Evolutionary conservation across 1,139 yeast genomes (phyloP).

Genomic region (Scheffersomyces insectosa): DNA sequence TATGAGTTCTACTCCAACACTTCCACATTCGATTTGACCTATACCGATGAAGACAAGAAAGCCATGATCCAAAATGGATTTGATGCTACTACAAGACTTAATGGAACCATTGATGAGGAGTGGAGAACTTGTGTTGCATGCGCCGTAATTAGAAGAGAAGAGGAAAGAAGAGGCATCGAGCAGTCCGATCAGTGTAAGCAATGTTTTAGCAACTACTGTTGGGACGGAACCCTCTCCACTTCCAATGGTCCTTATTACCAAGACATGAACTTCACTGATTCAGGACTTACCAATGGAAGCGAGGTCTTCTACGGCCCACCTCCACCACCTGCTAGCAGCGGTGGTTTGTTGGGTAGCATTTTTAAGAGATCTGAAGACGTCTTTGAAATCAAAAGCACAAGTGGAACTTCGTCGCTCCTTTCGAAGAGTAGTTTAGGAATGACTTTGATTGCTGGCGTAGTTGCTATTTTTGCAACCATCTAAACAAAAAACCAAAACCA

Average conservation of each 20-base stretch:
- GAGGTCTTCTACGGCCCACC: constrained; percentile 9
- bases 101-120: constrained; percentile 68
- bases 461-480: too few relatives aligned
- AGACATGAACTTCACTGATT: constrained; percentile 28
- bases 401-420: too few relatives aligned
- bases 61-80: constrained; percentile 77
- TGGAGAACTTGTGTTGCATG: constrained; percentile 86
- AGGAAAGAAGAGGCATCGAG: constrained; percentile 65
- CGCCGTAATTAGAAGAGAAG: constrained; percentile 81
- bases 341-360: constrained; percentile 1
- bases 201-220: constrained; percentile 78
- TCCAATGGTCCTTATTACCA: constrained; percentile 10
- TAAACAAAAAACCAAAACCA: too few relatives aligned
- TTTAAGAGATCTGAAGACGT: constrained; percentile 1
- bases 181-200: constrained; percentile 70
- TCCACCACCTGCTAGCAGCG: constrained; percentile 5
- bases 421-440: too few relatives aligned
- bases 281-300: constrained; percentile 28
- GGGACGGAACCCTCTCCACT: constrained; percentile 58
- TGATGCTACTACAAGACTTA: constrained; percentile 71
- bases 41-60: constrained; percentile 56
- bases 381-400: neutral
- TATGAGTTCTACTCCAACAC: constrained; percentile 68
- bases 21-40: constrained; percentile 69
- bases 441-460: too few relatives aligned